Base-by-base conservation (phyloP, 179 eudicot species). In the Corrigiola litoralis region DNA sequence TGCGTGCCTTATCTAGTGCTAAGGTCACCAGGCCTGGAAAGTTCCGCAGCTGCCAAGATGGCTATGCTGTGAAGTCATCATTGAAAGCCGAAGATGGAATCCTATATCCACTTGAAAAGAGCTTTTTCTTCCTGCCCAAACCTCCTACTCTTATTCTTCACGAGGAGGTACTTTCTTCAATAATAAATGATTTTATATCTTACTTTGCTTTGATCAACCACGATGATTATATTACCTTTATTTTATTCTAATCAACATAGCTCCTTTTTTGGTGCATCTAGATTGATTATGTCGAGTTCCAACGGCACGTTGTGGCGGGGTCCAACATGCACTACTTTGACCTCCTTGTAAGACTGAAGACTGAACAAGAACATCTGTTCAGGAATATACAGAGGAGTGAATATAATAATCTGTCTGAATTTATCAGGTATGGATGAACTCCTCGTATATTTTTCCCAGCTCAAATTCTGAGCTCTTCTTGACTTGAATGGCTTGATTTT, bases 261-360 rank as follows among this genome's bases (percentile, higher is more conserved):
- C 13, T 41, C 31, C 18, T 1, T 9, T 49, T n/a, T 37, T 18
- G 54, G 24, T 65, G 24, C 40, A 40, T 72, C 42, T 42, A 94
- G 99, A 88, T 94, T 51, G 97, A 94, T 67, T 94, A 85, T 62
- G 86, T 90, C 77, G 99, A 94, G 76, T 94, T 94, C 70, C 91
- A 94, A 73, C 82, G 99, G 70, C 99, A 94, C 74, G 85, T 86
- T 71, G 99, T 95, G 71, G 99, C 97, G 24, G 97, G 97, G 32
- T 79, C 99, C 57, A 94, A 85, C 69, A 94, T 91, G 97, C 97
- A 91, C 66, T 94, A 94, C 80, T 94, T 94, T 67, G 99, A 94
- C 70, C 95, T 94, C 65, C 90, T 90, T 21, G 79, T 94, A 70
- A 82, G 79, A 69, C 77, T 94, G 40, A 94, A 92, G 78, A 86